Evolutionary conservation across 306 rosid genomes (phyloP).

Genomic region (Pyrus communis): DNA sequence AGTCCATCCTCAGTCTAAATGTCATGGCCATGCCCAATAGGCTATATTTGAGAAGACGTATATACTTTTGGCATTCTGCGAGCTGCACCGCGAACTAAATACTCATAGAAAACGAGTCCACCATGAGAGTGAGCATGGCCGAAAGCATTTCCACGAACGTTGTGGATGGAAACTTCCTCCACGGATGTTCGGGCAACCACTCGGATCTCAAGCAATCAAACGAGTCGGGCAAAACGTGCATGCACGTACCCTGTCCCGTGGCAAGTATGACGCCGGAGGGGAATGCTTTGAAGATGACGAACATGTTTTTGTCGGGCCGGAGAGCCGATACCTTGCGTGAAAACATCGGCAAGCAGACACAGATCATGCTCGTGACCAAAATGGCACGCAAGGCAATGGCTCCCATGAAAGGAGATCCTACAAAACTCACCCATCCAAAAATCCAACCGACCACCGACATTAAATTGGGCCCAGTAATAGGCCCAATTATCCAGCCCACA

Average conservation of each 20-base stretch:
- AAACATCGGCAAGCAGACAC: constrained; percentile 34
- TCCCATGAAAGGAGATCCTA: too few relatives aligned
- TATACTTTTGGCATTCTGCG: background rate
- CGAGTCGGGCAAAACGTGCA: constrained; percentile 72
- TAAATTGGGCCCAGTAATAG: background rate
- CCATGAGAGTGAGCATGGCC: constrained; percentile 41
- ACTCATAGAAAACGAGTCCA: constrained; percentile 51
- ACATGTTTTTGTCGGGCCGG: constrained; percentile 31
- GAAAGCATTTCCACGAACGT: constrained; percentile 53
- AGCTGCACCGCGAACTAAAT: background rate
- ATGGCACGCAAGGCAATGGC: constrained; percentile 38
- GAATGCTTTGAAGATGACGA: constrained; percentile 47
- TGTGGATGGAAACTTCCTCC: constrained; percentile 57
- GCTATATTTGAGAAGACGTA: background rate
- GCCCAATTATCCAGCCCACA: background rate
- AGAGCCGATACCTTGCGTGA: constrained; percentile 35
- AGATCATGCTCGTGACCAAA: constrained; percentile 36
- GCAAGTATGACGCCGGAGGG: constrained; percentile 68
- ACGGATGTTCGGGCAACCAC: constrained; percentile 49
- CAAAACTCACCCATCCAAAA: background rate
- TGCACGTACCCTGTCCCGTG: constrained; percentile 35
- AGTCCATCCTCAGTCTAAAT: background rate
- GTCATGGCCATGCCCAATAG: background rate
- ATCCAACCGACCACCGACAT: background rate
- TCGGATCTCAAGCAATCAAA: constrained; percentile 26